Evolutionary conservation across 306 rosid species (phyloP).

Genomic region (Aeschynomene evenia): DNA sequence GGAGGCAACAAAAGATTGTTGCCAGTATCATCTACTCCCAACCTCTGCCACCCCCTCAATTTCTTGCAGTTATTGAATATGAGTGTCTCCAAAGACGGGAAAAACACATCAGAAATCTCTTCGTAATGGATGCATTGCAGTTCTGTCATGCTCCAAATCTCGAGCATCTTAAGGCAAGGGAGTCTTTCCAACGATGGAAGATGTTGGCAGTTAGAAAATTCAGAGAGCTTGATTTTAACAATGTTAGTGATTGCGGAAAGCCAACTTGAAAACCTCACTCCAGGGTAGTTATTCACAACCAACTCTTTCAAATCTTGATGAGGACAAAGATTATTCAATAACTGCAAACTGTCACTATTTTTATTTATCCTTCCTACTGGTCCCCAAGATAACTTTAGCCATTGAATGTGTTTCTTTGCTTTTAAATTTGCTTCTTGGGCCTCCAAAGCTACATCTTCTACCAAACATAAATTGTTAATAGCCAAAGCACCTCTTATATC

Average conservation of each 20-base stretch:
- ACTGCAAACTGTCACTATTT: neutral
- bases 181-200: conserved; percentile 20
- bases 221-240: rapidly evolving
- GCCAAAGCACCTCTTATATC: neutral
- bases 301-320: neutral
- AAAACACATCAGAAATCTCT: neutral
- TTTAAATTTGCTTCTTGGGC: neutral
- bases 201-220: neutral
- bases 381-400: neutral
- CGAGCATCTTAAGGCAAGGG: neutral
- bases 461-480: neutral
- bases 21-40: neutral
- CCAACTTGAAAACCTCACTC: conserved; percentile 15
- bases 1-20: neutral
- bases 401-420: neutral
- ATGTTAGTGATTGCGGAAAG: conserved; percentile 4
- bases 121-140: neutral
- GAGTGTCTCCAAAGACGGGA: conserved; percentile 26
- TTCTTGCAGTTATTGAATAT: rapidly evolving
- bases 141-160: rapidly evolving
- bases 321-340: conserved; percentile 1
- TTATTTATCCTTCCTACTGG: neutral
- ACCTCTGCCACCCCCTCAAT: conserved; percentile 33
- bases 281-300: rapidly evolving
- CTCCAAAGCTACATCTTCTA: neutral